phyloP scores from a whole-genome alignment of 2,329 filamentous ascomycete genomes.

The Apiospora aurea region DNA sequence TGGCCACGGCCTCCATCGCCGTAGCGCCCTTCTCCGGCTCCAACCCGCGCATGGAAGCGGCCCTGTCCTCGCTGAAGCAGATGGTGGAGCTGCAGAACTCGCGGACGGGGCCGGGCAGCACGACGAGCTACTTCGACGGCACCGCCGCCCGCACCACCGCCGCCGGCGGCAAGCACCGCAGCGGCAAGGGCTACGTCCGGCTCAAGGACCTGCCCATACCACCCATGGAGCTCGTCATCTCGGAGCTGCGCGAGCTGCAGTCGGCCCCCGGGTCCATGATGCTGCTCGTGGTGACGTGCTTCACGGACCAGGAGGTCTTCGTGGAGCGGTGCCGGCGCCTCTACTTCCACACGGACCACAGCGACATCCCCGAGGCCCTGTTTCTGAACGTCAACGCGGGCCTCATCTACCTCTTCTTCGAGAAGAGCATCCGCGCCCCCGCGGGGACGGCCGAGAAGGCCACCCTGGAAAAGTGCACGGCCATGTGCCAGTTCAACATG shows the following conservation, averaged over 20 bases:
- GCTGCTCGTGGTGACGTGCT: slow-evolving; percentile 57
- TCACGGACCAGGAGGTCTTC: slow-evolving; percentile 58
- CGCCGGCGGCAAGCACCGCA: slow-evolving; percentile 40
- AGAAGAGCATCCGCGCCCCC: slow-evolving; percentile 35
- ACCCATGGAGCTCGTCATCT: slow-evolving; percentile 57
- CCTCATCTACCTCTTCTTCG: slow-evolving; percentile 43
- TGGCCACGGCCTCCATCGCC: slow-evolving; percentile 44
- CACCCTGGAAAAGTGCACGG: slow-evolving; percentile 36
- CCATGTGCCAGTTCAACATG: slow-evolving; percentile 42
- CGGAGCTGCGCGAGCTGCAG: slow-evolving; percentile 56
- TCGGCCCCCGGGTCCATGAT: slow-evolving; percentile 54
- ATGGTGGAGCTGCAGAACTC: slow-evolving; percentile 58
- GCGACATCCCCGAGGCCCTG: slow-evolving; percentile 51
- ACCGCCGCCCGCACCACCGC: slow-evolving; percentile 30
- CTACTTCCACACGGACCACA: slow-evolving; percentile 59
- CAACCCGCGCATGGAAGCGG: slow-evolving; percentile 60
- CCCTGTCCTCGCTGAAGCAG: slow-evolving; percentile 58
- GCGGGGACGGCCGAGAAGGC: slow-evolving; percentile 35
- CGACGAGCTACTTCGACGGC: slow-evolving; percentile 38
- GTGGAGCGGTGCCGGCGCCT: slow-evolving; percentile 55
- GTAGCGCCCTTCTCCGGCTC: slow-evolving; percentile 50
- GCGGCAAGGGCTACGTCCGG: slow-evolving; percentile 54
- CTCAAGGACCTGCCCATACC: slow-evolving; percentile 62
- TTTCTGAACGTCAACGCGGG: slow-evolving; percentile 51
- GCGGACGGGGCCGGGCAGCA: slow-evolving; percentile 41